A percentile compares a stretch with the other conserved stretches of the same genome.
phyloP scores from a whole-genome alignment of 225 moss, liverwort and hornwort species.

The Physcomitrium patens region DNA sequence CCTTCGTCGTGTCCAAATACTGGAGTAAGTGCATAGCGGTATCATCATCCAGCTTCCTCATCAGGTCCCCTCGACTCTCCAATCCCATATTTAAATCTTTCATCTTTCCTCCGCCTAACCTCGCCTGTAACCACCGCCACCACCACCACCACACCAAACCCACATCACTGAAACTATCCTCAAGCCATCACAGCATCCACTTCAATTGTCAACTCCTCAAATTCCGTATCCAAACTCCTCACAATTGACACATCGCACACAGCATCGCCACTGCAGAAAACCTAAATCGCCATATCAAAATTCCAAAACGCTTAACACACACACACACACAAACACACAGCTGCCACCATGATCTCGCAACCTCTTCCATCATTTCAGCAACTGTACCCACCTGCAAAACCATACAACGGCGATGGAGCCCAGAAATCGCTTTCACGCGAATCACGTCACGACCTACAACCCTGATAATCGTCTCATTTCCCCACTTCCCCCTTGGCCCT shows the following conservation, averaged over 20 bases:
- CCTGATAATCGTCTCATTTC: slow-evolving; percentile 13
- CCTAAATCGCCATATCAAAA: background rate
- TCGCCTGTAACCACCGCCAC: slow-evolving; percentile 14
- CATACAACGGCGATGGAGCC: slow-evolving; percentile 29
- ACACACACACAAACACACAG: slow-evolving; percentile 17
- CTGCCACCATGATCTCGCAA: no score
- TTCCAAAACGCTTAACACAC: background rate
- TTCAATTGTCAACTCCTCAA: background rate
- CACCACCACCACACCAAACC: background rate
- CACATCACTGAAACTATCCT: no score
- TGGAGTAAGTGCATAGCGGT: slow-evolving; percentile 70
- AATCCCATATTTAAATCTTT: slow-evolving; percentile 35
- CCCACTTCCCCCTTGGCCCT: no score
- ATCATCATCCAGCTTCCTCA: slow-evolving; percentile 68
- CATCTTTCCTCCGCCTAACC: slow-evolving; percentile 31
- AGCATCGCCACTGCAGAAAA: background rate
- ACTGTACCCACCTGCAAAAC: slow-evolving; percentile 7
- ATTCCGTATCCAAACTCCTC: slow-evolving; percentile 1
- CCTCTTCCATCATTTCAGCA: no score
- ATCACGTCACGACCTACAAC: slow-evolving; percentile 4
- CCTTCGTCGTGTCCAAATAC: slow-evolving; percentile 50
- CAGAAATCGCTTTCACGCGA: slow-evolving; percentile 6
- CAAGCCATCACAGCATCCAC: no score
- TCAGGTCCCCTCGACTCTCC: slow-evolving; percentile 54
- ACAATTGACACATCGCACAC: background rate